Percentiles rank a stretch among this genome's conserved stretches.
Evolutionary conservation across 805 yeast genomes (phyloP).

Genomic region (Candida boidinii): DNA sequence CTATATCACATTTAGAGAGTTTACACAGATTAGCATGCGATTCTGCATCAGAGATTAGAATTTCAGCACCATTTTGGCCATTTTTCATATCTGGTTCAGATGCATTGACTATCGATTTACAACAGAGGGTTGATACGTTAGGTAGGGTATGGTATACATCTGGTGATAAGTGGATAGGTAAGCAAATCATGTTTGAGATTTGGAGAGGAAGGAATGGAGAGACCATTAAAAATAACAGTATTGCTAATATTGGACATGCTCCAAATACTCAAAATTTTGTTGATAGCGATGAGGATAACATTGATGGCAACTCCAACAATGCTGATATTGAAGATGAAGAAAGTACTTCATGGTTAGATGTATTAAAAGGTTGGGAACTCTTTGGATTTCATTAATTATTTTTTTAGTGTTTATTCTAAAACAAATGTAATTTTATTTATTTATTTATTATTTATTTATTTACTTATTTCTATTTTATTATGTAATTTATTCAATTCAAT

Average conservation of each 20-base stretch:
- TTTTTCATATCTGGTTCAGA: constrained; percentile 37
- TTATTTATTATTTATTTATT: too few species aligned
- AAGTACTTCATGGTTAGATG: constrained; percentile 41
- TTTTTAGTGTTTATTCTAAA: too few species aligned
- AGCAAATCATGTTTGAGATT: constrained; percentile 43
- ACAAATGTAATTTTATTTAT: too few species aligned
- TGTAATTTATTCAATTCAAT: too few species aligned
- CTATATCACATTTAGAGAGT: constrained; percentile 28
- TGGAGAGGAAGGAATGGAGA: constrained; percentile 35
- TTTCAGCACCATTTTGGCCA: constrained; percentile 41
- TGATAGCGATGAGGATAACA: background rate
- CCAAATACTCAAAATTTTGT: constrained; percentile 1
- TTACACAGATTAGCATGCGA: constrained; percentile 13
- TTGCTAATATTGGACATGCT: constrained; percentile 2
- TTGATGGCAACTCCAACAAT: constrained; percentile 2
- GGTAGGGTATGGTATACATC: constrained; percentile 25
- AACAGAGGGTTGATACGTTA: constrained; percentile 23
- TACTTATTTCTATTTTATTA: too few species aligned
- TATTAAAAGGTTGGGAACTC: constrained; percentile 46
- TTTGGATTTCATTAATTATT: constrained; percentile 18
- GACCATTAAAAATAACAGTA: constrained; percentile 9
- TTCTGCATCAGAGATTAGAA: constrained; percentile 13
- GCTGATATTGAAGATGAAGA: constrained; percentile 19
- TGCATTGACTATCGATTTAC: constrained; percentile 22
- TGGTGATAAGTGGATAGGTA: constrained; percentile 44